A percentile compares a stretch with the other conserved stretches of the same genome.
phyloP scores from a whole-genome alignment of 352 stramenopile genomes.

The Phytopythium vexans region DNA sequence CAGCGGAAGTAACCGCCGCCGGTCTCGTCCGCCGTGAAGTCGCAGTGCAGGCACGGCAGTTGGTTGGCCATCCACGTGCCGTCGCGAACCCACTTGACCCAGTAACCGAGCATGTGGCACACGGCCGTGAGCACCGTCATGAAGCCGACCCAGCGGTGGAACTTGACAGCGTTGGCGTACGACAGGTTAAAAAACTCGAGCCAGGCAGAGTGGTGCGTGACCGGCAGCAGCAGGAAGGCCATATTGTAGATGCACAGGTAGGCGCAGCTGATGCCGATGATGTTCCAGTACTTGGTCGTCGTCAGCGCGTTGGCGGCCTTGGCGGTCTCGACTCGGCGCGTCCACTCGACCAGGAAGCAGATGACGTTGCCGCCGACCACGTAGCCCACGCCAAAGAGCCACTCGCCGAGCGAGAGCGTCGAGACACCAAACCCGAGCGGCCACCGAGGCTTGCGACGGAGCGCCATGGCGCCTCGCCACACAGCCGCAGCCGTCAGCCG shows the following conservation, averaged over 20 bases:
- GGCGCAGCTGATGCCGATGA: slow-evolving; percentile 42
- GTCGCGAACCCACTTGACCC: slow-evolving; percentile 38
- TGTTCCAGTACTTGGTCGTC: slow-evolving; percentile 54
- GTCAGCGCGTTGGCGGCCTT: slow-evolving; percentile 26
- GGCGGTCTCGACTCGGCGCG: slow-evolving; percentile 31
- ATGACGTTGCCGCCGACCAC: slow-evolving; percentile 59
- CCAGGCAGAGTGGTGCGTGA: slow-evolving; percentile 57
- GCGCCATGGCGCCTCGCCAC: slow-evolving; percentile 35
- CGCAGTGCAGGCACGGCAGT: slow-evolving; percentile 47
- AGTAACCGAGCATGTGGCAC: slow-evolving; percentile 49
- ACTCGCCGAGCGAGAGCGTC: slow-evolving; percentile 47
- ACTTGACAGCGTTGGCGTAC: slow-evolving; percentile 54
- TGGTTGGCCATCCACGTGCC: slow-evolving; percentile 40
- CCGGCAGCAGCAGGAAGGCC: slow-evolving; percentile 56
- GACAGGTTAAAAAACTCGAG: slow-evolving; percentile 70
- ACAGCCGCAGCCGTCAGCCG: slow-evolving; percentile 27
- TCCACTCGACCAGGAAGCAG: slow-evolving; percentile 58
- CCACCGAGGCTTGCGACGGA: slow-evolving; percentile 49
- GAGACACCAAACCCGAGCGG: slow-evolving; percentile 34
- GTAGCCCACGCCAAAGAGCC: slow-evolving; percentile 48
- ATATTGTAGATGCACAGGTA: slow-evolving; percentile 76
- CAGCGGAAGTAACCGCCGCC: slow-evolving; percentile 50
- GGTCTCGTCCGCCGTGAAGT: slow-evolving; percentile 34
- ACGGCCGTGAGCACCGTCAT: slow-evolving; percentile 46
- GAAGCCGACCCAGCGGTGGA: slow-evolving; percentile 61